Evolutionary conservation across 805 yeast species (phyloP).

Genomic region (Maudiozyma saulgeensis): DNA sequence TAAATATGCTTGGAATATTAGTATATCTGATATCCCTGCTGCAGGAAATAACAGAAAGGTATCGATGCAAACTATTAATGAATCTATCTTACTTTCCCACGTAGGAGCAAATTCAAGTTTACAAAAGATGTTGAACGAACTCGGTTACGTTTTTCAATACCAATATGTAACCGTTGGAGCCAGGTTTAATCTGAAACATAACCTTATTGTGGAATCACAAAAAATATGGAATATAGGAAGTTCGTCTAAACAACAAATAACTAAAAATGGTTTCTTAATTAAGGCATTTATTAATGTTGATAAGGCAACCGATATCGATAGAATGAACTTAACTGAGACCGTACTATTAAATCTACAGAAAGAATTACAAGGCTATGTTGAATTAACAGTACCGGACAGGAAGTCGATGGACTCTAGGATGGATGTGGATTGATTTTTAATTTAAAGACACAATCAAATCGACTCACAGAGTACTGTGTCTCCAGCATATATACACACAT

Average conservation of each 20-base stretch:
- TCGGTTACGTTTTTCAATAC: slow-evolving; percentile 61
- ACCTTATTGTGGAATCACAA: slow-evolving; percentile 21
- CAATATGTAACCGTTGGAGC: slow-evolving; percentile 23
- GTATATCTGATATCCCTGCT: slow-evolving; percentile 62
- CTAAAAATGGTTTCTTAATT: slow-evolving; percentile 47
- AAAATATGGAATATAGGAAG: slow-evolving; percentile 25
- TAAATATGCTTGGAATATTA: slow-evolving; percentile 46
- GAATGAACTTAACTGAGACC: slow-evolving; percentile 53
- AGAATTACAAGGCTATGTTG: slow-evolving; percentile 58
- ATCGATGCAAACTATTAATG: slow-evolving; percentile 58
- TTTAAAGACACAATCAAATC: not conserved
- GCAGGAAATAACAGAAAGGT: slow-evolving; percentile 56
- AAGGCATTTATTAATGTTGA: slow-evolving; percentile 64
- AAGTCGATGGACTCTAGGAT: slow-evolving; percentile 68
- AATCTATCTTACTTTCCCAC: slow-evolving; percentile 31
- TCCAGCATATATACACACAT: not conserved
- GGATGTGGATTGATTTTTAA: not conserved
- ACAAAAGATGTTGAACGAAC: slow-evolving; percentile 38
- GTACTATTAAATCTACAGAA: slow-evolving; percentile 53
- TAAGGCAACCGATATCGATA: slow-evolving; percentile 65
- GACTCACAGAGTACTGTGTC: not conserved
- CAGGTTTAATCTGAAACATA: slow-evolving; percentile 20
- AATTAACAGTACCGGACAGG: slow-evolving; percentile 67
- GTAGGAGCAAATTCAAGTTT: slow-evolving; percentile 29
- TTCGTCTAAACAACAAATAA: slow-evolving; percentile 36